phyloP scores from a whole-genome alignment of 352 stramenopile genomes.

The Globisporangium nunn region DNA sequence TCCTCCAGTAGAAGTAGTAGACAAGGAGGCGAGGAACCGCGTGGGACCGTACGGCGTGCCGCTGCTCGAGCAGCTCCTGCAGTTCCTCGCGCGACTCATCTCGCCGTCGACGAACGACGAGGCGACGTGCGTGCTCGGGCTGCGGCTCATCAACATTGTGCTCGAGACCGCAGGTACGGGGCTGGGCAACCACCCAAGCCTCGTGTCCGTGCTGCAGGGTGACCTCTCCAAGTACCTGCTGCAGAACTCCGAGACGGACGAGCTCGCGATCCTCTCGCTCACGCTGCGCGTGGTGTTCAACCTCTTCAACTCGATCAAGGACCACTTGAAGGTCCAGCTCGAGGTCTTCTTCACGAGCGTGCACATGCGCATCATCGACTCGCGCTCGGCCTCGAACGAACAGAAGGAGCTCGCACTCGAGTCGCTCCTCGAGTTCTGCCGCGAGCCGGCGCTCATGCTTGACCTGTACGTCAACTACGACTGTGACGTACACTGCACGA shows the following conservation, averaged over 20 bases:
- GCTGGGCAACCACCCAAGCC: slow-evolving; percentile 59
- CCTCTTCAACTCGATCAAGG: slow-evolving; percentile 98
- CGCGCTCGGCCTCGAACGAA: slow-evolving; percentile 70
- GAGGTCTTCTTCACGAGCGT: slow-evolving; percentile 98
- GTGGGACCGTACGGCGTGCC: slow-evolving; percentile 78
- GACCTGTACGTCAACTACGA: slow-evolving; percentile 99
- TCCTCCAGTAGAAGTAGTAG: not conserved
- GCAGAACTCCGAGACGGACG: slow-evolving; percentile 92
- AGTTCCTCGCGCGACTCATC: slow-evolving; percentile 91
- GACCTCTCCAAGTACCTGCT: slow-evolving; percentile 97
- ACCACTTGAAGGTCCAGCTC: slow-evolving; percentile 98
- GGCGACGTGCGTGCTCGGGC: slow-evolving; percentile 82
- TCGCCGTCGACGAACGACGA: slow-evolving; percentile 90
- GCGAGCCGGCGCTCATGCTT: slow-evolving; percentile 95
- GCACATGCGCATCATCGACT: slow-evolving; percentile 93
- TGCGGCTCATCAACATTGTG: slow-evolving; percentile 97
- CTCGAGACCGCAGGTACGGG: slow-evolving; percentile 90
- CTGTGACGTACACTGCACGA: slow-evolving; percentile 97
- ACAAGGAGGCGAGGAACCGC: slow-evolving; percentile 9
- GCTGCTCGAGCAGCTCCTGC: slow-evolving; percentile 90
- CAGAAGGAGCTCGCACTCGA: slow-evolving; percentile 89
- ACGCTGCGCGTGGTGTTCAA: slow-evolving; percentile 98
- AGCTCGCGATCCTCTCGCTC: slow-evolving; percentile 87
- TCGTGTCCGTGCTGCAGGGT: slow-evolving; percentile 89
- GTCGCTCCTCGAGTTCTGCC: slow-evolving; percentile 96